Conservation (phyloP, 2,329 filamentous ascomycete species). For the Calonectria crousiana region DNA sequence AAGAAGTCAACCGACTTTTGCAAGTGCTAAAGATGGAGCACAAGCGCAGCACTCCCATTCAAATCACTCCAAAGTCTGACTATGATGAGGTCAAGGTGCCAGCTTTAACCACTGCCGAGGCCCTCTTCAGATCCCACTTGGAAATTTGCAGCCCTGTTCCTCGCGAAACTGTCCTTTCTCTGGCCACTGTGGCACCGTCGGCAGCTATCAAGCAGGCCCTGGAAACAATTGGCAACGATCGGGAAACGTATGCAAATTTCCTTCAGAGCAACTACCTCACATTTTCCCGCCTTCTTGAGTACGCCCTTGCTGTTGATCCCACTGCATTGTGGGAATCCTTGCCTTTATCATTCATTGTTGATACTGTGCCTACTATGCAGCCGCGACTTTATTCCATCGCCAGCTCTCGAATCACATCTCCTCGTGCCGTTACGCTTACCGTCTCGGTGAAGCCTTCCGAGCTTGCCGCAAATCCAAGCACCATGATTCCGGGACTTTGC, state of each 20-base stretch:
- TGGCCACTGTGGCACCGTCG: slow-evolving; percentile 12
- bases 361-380: slow-evolving; percentile 14
- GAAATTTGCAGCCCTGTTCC: slow-evolving; percentile 23
- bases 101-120: slow-evolving; percentile 1
- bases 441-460: slow-evolving; percentile 23
- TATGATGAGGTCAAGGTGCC: slow-evolving; percentile 21
- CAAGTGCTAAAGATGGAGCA: neutral
- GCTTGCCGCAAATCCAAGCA: neutral
- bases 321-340: neutral
- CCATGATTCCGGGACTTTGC: slow-evolving; percentile 16
- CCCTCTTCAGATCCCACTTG: slow-evolving; percentile 18
- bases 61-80: neutral
- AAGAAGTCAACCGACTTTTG: slow-evolving; percentile 12
- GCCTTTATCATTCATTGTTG: slow-evolving; percentile 20
- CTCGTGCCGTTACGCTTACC: slow-evolving; percentile 8
- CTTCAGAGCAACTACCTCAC: slow-evolving; percentile 3
- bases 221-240: slow-evolving; percentile 2
- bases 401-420: slow-evolving; percentile 25
- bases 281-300: slow-evolving; percentile 4
- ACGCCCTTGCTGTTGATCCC: neutral
- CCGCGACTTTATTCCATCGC: slow-evolving; percentile 27
- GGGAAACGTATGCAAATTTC: neutral
- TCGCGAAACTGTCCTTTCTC: slow-evolving; percentile 2
- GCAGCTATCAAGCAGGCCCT: neutral
- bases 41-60: neutral